Base-by-base conservation (phyloP, 768 basidiomycete genomes). In the Collybia nuda region DNA sequence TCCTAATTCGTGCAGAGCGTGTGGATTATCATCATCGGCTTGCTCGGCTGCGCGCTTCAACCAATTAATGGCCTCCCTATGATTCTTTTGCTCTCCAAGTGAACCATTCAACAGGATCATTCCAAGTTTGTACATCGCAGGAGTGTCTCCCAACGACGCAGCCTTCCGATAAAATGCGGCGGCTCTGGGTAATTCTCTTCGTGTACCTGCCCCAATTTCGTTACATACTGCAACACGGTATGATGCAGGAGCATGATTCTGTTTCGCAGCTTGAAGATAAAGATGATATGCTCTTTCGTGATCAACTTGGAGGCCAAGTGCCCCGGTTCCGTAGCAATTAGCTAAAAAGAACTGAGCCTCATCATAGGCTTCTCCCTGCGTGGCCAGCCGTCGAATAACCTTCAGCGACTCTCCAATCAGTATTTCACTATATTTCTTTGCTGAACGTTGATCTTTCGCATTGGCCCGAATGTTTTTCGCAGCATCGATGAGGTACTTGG, bases 71-170 rank as follows among this genome's bases (percentile, higher is more conserved):
- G 94, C 95, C 64, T 99, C 97, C 26, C 94, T 83, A 1, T 85
- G 85, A 64, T 97, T 97, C 55, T 81, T 85, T 49, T 78, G 82
- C 66, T 95, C 92, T 21, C 85, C 88, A 4, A 98, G 77, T 14
- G 84, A 70, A 9, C 95, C 96, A 29, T 90, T 82, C 18, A 98
- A 77, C 24, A 97, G 78, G 55, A 98, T 90, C 88, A 97, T 95
- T n/a, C 94, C 94, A n/a, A 99, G 84, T 68, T 98, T 98, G 75
- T 97, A 98, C 97, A 98, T 99, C 2, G 94, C 97, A 22, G 96
- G 86, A 0, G 96, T 98, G 66, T 98, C 97, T 17, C 95, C 95
- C 29, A 98, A 74, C 1, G 93, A 93, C 7, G 94, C 94, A 3
- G 97, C 92, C 67, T 98, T 98, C 53, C 95, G 86, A 71, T 98